These are phyloP conservation scores for Exserohilum turcica DNA, from an alignment of 2,329 filamentous ascomycete genomes.

Conservation along the genomic window DNA sequence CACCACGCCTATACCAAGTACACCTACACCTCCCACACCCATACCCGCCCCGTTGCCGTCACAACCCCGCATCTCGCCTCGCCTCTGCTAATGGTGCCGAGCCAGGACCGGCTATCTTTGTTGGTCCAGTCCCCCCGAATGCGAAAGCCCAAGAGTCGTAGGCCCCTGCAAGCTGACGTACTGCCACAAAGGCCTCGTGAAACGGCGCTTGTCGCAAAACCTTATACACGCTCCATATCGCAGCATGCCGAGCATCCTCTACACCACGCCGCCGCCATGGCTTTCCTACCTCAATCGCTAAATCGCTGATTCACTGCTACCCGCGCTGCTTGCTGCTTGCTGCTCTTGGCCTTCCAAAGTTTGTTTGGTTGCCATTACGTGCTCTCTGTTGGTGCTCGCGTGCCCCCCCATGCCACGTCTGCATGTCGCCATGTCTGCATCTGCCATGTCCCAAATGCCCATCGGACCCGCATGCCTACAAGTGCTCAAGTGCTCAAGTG, in stretches of 20 bases:
- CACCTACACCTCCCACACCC: no score
- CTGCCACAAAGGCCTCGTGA: background rate
- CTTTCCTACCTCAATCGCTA: background rate
- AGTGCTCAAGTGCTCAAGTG: background rate
- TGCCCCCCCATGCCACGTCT: background rate
- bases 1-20: no score
- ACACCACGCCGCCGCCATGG: background rate
- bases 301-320: background rate
- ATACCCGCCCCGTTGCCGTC: background rate
- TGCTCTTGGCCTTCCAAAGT: no score
- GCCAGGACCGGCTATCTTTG: slow-evolving; percentile 13
- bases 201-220: background rate
- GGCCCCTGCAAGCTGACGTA: slow-evolving; percentile 24
- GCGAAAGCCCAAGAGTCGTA: slow-evolving; percentile 7
- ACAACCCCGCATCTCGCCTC: slow-evolving; percentile 6
- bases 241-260: background rate
- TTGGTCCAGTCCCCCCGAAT: slow-evolving; percentile 16
- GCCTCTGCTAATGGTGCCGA: background rate
- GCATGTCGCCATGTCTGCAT: no score
- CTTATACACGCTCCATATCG: background rate
- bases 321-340: background rate
- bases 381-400: slow-evolving; percentile 4
- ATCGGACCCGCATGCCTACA: background rate
- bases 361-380: background rate
- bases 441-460: background rate